Percentiles rank a stretch among this genome's conserved stretches.
These are phyloP conservation scores for Arthrobotrys sphaeroides DNA, from an alignment of 2,329 filamentous ascomycete species.

Conservation along the genomic window DNA sequence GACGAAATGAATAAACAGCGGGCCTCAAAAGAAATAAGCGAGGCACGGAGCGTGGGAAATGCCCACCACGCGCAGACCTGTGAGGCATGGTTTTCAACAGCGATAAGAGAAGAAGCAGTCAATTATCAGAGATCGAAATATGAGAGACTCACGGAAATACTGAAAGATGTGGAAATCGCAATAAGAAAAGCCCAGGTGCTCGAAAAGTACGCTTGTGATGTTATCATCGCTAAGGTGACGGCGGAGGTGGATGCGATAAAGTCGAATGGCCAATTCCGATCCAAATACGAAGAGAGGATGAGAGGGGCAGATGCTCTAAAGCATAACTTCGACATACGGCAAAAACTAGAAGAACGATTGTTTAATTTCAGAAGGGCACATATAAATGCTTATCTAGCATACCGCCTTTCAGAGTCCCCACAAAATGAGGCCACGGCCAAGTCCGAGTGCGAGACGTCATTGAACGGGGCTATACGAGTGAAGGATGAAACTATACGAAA, in stretches of 20 bases:
- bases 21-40: slow-evolving; percentile 5
- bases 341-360: slow-evolving; percentile 1
- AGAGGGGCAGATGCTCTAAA: neutral
- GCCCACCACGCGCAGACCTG: neutral
- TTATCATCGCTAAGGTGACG: neutral
- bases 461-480: neutral
- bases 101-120: neutral
- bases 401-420: neutral
- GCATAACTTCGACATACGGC: slow-evolving; percentile 10
- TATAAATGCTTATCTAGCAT: slow-evolving; percentile 6
- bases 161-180: neutral
- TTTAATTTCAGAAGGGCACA: slow-evolving; percentile 8
- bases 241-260: slow-evolving; percentile 4
- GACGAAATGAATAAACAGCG: slow-evolving; percentile 26
- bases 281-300: neutral
- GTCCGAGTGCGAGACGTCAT: slow-evolving; percentile 6
- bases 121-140: slow-evolving; percentile 6
- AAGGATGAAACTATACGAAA: neutral
- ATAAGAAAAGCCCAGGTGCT: slow-evolving; percentile 7
- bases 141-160: neutral
- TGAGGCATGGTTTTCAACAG: slow-evolving; percentile 7
- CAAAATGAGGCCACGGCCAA: neutral
- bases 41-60: neutral
- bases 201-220: slow-evolving; percentile 11
- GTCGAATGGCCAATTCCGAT: neutral